Percentiles rank a stretch among this genome's conserved stretches.
Conservation (phyloP, 2,329 filamentous ascomycete species). For the Xylariaceae sp. region DNA sequence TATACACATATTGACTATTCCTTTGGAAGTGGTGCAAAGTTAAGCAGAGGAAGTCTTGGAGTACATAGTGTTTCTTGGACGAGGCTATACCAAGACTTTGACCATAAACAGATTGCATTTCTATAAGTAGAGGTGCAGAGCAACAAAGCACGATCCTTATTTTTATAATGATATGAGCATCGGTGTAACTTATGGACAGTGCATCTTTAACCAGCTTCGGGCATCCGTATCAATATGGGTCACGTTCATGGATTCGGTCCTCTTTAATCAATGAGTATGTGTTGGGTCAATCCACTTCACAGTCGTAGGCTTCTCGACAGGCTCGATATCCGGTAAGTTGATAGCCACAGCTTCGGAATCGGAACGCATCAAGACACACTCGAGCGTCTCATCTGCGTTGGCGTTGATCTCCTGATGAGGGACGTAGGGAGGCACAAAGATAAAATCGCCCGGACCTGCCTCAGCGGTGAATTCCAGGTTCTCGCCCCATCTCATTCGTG, state of each 20-base stretch:
- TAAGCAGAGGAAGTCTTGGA: too few relatives aligned
- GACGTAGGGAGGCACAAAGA: constrained; percentile 42
- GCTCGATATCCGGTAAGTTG: constrained; percentile 40
- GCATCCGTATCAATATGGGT: too few relatives aligned
- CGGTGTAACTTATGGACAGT: background rate
- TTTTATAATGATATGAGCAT: too few relatives aligned
- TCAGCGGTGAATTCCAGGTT: constrained; percentile 41
- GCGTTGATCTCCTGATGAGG: constrained; percentile 46
- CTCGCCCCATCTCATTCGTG: constrained; percentile 43
- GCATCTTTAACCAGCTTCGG: background rate
- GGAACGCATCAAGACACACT: constrained; percentile 40
- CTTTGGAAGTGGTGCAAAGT: too few relatives aligned
- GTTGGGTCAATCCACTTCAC: constrained; percentile 45
- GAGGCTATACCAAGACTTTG: too few relatives aligned
- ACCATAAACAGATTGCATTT: too few relatives aligned
- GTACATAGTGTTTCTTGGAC: too few relatives aligned
- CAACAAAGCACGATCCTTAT: too few relatives aligned
- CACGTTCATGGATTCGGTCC: background rate
- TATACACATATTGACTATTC: background rate
- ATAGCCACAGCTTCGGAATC: constrained; percentile 42
- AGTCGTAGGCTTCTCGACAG: constrained; percentile 38
- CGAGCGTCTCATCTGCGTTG: constrained; percentile 36
- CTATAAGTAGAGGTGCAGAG: too few relatives aligned
- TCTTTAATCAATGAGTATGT: constrained; percentile 26
- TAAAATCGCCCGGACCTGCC: constrained; percentile 43